phyloP scores from a whole-genome alignment of 2,329 filamentous ascomycete genomes.

The Mycosphaerella arachidis region DNA sequence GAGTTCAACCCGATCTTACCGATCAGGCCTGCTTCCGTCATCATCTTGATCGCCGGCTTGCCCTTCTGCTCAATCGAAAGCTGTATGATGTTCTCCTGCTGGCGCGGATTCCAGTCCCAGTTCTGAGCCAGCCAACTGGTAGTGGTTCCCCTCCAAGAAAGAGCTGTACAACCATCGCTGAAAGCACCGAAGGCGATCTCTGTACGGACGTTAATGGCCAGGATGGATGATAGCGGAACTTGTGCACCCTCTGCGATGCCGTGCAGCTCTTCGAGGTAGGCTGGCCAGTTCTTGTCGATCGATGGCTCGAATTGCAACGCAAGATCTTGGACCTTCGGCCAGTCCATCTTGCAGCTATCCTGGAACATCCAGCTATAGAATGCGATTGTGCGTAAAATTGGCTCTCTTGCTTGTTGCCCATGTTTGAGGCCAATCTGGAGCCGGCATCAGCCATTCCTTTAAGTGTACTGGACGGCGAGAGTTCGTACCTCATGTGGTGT shows the following conservation, averaged over 20 bases:
- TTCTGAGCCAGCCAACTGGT: slow-evolving; percentile 38
- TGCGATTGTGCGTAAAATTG: slow-evolving; percentile 42
- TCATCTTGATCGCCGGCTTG: slow-evolving; percentile 50
- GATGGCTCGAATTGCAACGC: slow-evolving; percentile 47
- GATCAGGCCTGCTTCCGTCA: slow-evolving; percentile 59
- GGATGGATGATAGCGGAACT: slow-evolving; percentile 47
- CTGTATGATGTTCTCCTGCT: slow-evolving; percentile 49
- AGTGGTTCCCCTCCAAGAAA: slow-evolving; percentile 42
- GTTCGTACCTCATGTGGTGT: slow-evolving; percentile 3
- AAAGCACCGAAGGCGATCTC: slow-evolving; percentile 56
- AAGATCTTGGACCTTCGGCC: slow-evolving; percentile 43
- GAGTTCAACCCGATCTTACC: slow-evolving; percentile 64
- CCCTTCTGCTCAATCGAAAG: slow-evolving; percentile 42
- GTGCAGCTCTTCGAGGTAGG: slow-evolving; percentile 43
- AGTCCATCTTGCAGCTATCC: slow-evolving; percentile 44
- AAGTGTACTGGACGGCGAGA: too few species aligned
- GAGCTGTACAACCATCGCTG: slow-evolving; percentile 53
- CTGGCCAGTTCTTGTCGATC: slow-evolving; percentile 41
- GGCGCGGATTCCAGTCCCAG: slow-evolving; percentile 50
- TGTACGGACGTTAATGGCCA: slow-evolving; percentile 55
- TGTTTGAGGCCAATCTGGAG: slow-evolving; percentile 48
- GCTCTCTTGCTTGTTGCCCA: slow-evolving; percentile 37
- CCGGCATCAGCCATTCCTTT: not conserved
- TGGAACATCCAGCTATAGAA: slow-evolving; percentile 49
- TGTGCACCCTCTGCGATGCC: slow-evolving; percentile 49